Evolutionary conservation across 768 basidiomycete genomes (phyloP), one percentile per base, ranked within the genome.

Genomic region (Panus rudis): DNA sequence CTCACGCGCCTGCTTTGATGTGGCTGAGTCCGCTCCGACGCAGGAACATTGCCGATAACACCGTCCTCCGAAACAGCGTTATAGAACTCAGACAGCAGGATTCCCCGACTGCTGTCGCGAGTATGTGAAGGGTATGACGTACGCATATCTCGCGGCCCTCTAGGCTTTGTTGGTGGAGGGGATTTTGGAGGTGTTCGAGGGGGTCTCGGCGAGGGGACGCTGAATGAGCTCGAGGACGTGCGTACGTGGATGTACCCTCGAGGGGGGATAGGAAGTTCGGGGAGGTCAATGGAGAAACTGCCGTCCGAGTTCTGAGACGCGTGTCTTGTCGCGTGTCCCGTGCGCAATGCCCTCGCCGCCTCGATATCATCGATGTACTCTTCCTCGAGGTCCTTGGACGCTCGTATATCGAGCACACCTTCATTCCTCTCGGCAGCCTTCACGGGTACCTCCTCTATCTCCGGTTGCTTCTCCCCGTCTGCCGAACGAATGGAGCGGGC

Each of bases 271-370:
- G 30, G 48, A 46, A 56, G 49, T 37, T 57, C 52, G 5, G 58
- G 58, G 10, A 60, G 43, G 20, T 52, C 53, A 45, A 60, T 60
- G 16, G 58, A 51, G 46, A 52, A 60, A 46, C 56, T 57, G 12
- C 58, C 58, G 43, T 60, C 56, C 34, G 58, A 60, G 53, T 60
- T 60, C 49, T 57, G 55, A 20, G 58, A 57, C 20, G 51, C 58
- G 41, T 54, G 46, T 37, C 54, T 43, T n/a, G 38, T 22, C 41
- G 33, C 53, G 46, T 37, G 24, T 10, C 54, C 53, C 39, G 46
- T 51, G 34, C 45, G 43, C 8, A 38, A 43, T n/a, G 45, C 23
- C 28, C 41, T 41, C 25, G 23, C 16, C 17, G 30, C n/a, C 4
- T 37, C 44, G 28, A 35, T 20, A 13, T 24, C 49, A 14, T 28